Conservation (phyloP, 805 yeast genomes). For the Tetrapisispora taiwanensis region DNA sequence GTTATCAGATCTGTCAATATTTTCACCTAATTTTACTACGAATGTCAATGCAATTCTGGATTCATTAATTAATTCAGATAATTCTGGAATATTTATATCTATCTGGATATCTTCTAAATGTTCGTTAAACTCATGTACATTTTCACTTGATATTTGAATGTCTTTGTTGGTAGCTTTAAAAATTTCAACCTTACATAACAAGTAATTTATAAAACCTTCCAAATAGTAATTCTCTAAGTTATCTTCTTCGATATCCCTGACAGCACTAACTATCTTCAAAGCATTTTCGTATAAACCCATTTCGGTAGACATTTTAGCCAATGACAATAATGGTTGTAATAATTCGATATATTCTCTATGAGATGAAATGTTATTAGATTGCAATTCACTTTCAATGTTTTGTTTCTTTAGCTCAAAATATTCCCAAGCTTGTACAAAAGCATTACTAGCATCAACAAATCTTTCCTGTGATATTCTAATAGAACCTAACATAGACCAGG, state of each 20-base stretch:
- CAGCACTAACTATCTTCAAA: slow-evolving; percentile 49
- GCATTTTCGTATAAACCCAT: slow-evolving; percentile 61
- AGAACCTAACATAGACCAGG: slow-evolving; percentile 73
- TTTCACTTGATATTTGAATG: slow-evolving; percentile 18
- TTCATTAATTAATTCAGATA: slow-evolving; percentile 22
- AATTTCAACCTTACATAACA: slow-evolving; percentile 33
- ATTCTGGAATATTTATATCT: slow-evolving; percentile 30
- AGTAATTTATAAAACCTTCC: slow-evolving; percentile 65
- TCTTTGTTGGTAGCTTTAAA: slow-evolving; percentile 18
- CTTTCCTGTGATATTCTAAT: slow-evolving; percentile 82
- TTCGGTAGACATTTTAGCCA: slow-evolving; percentile 71
- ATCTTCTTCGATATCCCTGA: slow-evolving; percentile 75
- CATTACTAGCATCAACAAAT: slow-evolving; percentile 59
- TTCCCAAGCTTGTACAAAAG: slow-evolving; percentile 62
- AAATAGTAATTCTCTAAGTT: slow-evolving; percentile 73
- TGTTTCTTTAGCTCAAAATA: slow-evolving; percentile 47
- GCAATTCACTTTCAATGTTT: slow-evolving; percentile 35
- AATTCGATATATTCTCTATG: slow-evolving; percentile 48
- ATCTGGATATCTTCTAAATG: slow-evolving; percentile 30
- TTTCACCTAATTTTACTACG: slow-evolving; percentile 36
- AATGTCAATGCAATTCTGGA: slow-evolving; percentile 32
- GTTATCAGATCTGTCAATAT: slow-evolving; percentile 32
- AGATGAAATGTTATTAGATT: slow-evolving; percentile 16
- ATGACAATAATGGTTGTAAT: slow-evolving; percentile 61
- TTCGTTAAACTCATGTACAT: slow-evolving; percentile 26